Evolutionary conservation across 2,329 filamentous ascomycete genomes (phyloP).

Genomic region (Monosporascus sp.): DNA sequence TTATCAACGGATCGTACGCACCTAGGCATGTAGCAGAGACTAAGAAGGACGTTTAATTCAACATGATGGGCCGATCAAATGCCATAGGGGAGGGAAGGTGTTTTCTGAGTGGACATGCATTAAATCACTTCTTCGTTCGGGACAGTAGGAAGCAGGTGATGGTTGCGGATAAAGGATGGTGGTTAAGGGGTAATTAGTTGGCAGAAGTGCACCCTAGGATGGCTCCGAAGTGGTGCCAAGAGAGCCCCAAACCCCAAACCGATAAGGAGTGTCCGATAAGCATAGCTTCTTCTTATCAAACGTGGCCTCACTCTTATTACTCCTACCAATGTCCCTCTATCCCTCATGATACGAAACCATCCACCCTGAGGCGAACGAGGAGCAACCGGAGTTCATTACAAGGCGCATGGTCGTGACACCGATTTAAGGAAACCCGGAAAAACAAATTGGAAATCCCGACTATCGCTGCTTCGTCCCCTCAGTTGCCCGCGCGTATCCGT

Average conservation of each 20-base stretch:
- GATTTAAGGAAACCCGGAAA: not conserved
- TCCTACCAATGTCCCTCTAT: not conserved
- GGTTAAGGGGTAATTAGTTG: no score
- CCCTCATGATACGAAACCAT: not conserved
- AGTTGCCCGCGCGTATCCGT: constrained; percentile 7
- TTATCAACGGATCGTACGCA: no score
- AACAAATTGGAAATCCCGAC: not conserved
- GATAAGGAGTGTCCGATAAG: not conserved
- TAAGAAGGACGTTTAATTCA: no score
- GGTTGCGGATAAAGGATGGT: no score
- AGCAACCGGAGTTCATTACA: not conserved
- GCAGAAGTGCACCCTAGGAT: not conserved
- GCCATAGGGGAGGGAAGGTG: no score
- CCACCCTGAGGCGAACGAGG: not conserved
- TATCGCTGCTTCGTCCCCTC: not conserved
- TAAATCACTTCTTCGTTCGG: no score
- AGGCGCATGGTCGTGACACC: not conserved
- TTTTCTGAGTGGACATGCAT: no score
- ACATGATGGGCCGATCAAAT: no score
- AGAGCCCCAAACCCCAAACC: not conserved
- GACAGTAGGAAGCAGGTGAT: no score
- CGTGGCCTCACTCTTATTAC: not conserved
- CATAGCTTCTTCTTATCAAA: not conserved
- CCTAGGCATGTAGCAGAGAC: no score
- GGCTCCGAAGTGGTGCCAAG: not conserved